phyloP scores from a whole-genome alignment of 2,329 filamentous ascomycete species.

The Aspergillus carbonarius region DNA sequence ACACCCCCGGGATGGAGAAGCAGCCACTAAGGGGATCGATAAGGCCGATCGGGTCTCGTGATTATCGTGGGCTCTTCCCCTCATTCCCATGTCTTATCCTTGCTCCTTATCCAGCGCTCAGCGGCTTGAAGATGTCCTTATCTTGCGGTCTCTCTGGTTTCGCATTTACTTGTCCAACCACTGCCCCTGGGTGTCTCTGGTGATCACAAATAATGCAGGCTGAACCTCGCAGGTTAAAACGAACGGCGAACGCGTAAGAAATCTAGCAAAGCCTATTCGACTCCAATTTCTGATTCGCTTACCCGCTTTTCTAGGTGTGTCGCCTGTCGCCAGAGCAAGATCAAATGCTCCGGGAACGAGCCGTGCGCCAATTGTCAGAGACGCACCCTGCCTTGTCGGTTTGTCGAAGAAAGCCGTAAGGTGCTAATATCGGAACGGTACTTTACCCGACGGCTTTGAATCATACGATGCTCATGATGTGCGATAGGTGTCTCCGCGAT shows the following conservation, averaged over 20 bases:
- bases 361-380: slow-evolving; percentile 34
- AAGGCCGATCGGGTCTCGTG: not conserved
- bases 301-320: slow-evolving; percentile 11
- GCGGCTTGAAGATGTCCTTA: not conserved
- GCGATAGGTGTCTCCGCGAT: slow-evolving; percentile 13
- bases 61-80: not conserved
- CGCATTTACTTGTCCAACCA: not conserved
- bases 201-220: not conserved
- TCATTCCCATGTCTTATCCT: not conserved
- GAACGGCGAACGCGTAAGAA: slow-evolving; percentile 13
- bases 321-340: slow-evolving; percentile 43
- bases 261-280: not conserved
- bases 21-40: not conserved
- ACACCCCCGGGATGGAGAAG: not conserved
- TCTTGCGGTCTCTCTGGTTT: not conserved
- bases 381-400: slow-evolving; percentile 30
- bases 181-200: not conserved
- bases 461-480: not conserved
- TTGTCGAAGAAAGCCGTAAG: slow-evolving; percentile 27
- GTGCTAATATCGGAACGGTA: slow-evolving; percentile 36
- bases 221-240: slow-evolving; percentile 7
- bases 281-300: not conserved
- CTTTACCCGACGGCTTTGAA: not conserved
- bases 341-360: slow-evolving; percentile 41
- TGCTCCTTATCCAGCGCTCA: not conserved